These are phyloP conservation scores for Camellia japonica DNA, from an alignment of 148 eudicot species.

Conservation along the genomic window DNA sequence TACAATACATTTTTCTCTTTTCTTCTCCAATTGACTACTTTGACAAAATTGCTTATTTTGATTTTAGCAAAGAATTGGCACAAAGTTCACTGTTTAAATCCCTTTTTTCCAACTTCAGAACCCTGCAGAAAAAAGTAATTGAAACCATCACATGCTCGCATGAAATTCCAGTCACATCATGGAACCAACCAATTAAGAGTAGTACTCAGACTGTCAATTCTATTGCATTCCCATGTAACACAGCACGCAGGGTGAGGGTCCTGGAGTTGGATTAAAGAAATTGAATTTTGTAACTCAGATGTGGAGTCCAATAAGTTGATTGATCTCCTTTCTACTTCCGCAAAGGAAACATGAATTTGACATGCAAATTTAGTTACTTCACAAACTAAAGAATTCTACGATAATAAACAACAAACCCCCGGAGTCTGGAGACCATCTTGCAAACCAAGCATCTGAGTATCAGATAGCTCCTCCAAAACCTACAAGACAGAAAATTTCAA, in stretches of 20 bases:
- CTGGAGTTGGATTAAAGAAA: background rate
- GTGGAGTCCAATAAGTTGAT: slow-evolving; percentile 4
- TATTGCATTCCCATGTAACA: background rate
- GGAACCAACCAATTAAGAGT: background rate
- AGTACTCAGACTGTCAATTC: background rate
- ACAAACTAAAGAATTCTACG: background rate
- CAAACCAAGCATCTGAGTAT: slow-evolving; percentile 47
- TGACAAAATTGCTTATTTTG: background rate
- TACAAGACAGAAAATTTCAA: slow-evolving; percentile 18
- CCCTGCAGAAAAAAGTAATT: background rate
- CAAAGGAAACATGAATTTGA: background rate
- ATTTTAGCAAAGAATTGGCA: background rate
- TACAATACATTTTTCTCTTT: background rate
- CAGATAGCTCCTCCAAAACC: slow-evolving; percentile 55
- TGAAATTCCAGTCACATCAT: background rate
- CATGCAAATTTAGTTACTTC: background rate
- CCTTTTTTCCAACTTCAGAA: background rate
- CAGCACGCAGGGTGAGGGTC: too few species aligned
- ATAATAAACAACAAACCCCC: slow-evolving; percentile 33
- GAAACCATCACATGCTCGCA: background rate
- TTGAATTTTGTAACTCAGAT: background rate
- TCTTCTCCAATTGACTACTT: background rate
- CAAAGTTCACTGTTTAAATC: background rate
- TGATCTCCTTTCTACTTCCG: background rate
- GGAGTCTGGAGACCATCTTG: slow-evolving; percentile 80